Evolutionary conservation across 768 basidiomycete genomes (phyloP), one percentile per base, ranked within the genome.

Genomic region (Agrocybe pediades): DNA sequence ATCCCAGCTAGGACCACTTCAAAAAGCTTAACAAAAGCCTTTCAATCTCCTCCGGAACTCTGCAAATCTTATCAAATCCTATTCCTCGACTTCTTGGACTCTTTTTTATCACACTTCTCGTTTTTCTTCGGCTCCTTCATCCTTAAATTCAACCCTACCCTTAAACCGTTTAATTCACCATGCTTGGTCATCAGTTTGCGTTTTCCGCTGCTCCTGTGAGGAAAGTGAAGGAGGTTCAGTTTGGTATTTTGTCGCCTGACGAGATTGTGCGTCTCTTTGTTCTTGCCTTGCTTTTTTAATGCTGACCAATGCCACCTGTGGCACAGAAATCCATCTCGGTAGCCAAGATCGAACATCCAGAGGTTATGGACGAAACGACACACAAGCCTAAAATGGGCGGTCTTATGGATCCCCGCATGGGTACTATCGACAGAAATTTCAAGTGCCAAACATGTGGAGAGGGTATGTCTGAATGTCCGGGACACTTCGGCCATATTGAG

Each of bases 381-480:
- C 90, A 89, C 65, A 90, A 87, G 66, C 91, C 92, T 21, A 98
- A 97, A 75, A 77, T 85, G 21, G 95, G 94, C 44, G 97, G 97
- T 42, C 77, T 99, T 66, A 96, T 96, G 90, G 97, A 99, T 75
- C 93, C 95, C 46, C 86, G 93, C 55, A 93, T 98, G 90, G 97
- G 97, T 33, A 99, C 94, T 24, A 96, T 95, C 63, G 94, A 95
- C 78, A 82, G 94, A 61, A 95, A 95, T 70, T 95, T 96, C 77
- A 98, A 98, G 77, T 99, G 97, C 70, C 95, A 98, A 77, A 98
- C 97, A 24, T 98, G 97, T 71, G 95, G 95, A 61, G 97, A 99
- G 81, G 96, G 95, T n/a, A 98, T 98, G 95, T 88, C 94, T 16
- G 97, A 98, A 70, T 99, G 97, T 76, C 95, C 97, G 23, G 97